Evolutionary conservation across 257 asterid genomes (phyloP).

Genomic region (Lycium barbarum): DNA sequence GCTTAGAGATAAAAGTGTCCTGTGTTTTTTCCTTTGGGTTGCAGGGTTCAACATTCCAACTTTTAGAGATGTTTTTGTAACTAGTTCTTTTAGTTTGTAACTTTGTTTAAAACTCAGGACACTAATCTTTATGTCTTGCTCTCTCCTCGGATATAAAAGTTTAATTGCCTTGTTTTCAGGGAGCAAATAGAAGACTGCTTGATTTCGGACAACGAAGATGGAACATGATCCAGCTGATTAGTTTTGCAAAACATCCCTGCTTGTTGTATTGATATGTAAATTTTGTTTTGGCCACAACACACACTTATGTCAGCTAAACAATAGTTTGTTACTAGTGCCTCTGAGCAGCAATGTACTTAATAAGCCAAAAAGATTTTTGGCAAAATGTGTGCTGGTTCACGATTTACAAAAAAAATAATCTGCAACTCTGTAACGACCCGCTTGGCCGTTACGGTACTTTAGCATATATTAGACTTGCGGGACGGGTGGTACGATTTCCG

Average conservation of each 20-base stretch:
- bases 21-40: not conserved
- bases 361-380: too few species aligned
- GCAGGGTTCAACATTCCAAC: not conserved
- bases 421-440: too few species aligned
- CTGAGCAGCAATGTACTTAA: not conserved
- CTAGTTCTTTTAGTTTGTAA: not conserved
- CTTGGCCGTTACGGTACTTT: too few species aligned
- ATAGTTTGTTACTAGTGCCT: not conserved
- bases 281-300: not conserved
- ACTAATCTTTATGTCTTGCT: not conserved
- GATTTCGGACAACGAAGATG: constrained; percentile 71
- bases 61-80: not conserved
- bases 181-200: constrained; percentile 77
- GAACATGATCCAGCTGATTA: constrained; percentile 40
- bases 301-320: not conserved
- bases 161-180: constrained; percentile 41
- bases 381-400: too few species aligned
- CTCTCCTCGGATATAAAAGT: not conserved
- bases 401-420: too few species aligned
- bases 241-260: not conserved
- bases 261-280: not conserved
- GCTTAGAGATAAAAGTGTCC: not conserved
- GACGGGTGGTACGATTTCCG: too few species aligned
- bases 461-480: too few species aligned
- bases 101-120: not conserved